Evolutionary conservation across 2,329 filamentous ascomycete species (phyloP).

Genomic region (Aspergillus hortae): DNA sequence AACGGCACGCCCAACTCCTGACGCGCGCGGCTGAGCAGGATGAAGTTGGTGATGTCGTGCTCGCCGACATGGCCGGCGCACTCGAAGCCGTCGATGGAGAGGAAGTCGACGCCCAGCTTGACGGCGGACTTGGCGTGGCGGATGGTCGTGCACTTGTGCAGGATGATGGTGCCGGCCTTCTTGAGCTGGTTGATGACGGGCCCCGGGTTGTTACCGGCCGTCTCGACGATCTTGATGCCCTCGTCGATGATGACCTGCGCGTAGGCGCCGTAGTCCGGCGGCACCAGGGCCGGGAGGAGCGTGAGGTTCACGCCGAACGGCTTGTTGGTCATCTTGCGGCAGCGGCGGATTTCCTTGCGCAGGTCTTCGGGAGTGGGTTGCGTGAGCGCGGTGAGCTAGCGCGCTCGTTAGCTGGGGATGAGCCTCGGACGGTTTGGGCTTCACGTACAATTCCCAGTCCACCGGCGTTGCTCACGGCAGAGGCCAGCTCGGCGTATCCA

Average conservation of each 20-base stretch:
- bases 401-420: no score
- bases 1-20: constrained; percentile 84
- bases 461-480: constrained; percentile 53
- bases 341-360: constrained; percentile 86
- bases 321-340: constrained; percentile 63
- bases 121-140: constrained; percentile 86
- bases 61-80: constrained; percentile 70
- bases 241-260: constrained; percentile 91
- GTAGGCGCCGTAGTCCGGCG: constrained; percentile 89
- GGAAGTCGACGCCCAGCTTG: constrained; percentile 92
- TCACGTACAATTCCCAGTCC: constrained; percentile 47
- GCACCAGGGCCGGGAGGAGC: constrained; percentile 81
- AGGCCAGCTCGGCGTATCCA: constrained; percentile 51
- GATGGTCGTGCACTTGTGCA: constrained; percentile 98
- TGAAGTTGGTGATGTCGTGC: constrained; percentile 53
- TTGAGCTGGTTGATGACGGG: constrained; percentile 90
- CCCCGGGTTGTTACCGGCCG: constrained; percentile 83
- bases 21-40: constrained; percentile 74
- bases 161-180: constrained; percentile 68
- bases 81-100: constrained; percentile 96
- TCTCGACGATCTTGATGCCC: constrained; percentile 87
- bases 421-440: no score
- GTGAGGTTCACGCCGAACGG: constrained; percentile 92
- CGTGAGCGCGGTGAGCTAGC: constrained; percentile 60
- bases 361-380: constrained; percentile 90